Conservation (phyloP, 768 basidiomycete genomes). For the Russula olivacea region DNA sequence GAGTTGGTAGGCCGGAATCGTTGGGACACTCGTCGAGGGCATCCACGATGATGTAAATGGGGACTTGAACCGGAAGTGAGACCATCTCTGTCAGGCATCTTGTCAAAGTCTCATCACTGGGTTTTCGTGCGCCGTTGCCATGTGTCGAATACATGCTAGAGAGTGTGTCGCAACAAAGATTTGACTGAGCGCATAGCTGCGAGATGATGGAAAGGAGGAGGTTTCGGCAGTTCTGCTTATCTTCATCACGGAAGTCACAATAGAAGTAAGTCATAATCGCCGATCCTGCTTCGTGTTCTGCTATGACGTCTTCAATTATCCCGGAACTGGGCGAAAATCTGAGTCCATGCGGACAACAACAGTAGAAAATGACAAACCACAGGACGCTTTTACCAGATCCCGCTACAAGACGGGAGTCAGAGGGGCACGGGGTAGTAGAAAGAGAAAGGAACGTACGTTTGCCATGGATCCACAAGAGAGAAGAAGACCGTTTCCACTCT, state of each 20-base stretch:
- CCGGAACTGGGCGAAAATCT: not conserved
- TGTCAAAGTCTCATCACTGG: not conserved
- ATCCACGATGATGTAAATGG: not conserved
- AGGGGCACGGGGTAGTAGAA: no score
- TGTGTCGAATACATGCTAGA: not conserved
- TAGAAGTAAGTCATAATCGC: not conserved
- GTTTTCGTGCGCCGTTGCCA: not conserved
- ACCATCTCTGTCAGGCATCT: not conserved
- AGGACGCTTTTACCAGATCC: not conserved
- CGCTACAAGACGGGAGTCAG: not conserved
- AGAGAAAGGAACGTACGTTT: not conserved
- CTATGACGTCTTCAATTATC: not conserved
- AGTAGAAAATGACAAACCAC: not conserved
- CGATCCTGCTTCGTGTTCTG: not conserved
- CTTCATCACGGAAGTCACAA: conserved; percentile 4
- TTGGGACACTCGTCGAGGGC: conserved; percentile 1
- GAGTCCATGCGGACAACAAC: not conserved
- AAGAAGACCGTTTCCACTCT: not conserved
- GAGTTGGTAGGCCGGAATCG: not conserved
- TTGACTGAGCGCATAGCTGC: not conserved
- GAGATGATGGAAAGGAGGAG: not conserved
- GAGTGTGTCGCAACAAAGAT: not conserved
- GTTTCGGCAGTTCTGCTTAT: not conserved
- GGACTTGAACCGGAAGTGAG: not conserved
- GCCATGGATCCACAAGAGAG: conserved; percentile 1